Base-by-base conservation (phyloP, 345 rosid genomes). In the Bretschneidera sinensis region DNA sequence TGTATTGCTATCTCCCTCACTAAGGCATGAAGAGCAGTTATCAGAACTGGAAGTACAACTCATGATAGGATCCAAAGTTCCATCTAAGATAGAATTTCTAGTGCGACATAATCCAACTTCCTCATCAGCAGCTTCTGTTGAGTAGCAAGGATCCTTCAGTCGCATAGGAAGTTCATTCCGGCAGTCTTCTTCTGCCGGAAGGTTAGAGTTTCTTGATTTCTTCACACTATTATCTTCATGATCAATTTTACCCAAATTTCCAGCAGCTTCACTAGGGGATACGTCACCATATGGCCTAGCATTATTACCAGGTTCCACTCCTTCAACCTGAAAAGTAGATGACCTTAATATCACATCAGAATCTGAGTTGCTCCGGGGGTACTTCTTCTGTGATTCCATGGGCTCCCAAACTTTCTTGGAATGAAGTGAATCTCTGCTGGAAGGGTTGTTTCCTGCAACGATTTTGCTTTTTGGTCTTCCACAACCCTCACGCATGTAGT, bases 11-110 rank as follows among this genome's bases (percentile, higher is more conserved):
- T 92, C 98, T 61, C 85, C 92, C 63, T 92, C 98, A 22, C 98
- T 85, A 52, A 76, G 83, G 74, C 95, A 94, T 18, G 95, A 87
- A 31, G 95, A 90, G 81, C 96, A 84, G 74, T 86, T 86, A 64
- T 86, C 96, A 48, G 95, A 90, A 74, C 65, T 90, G 43, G 96
- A 84, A 67, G 79, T 71, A 68, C 85, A 78, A 60, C 81, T 76
- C 54, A 62, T 69, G 62, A 64, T 50, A 45, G 75, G 74, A 75
- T 85, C 81, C 57, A 76, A 74, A n/a, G 60, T 69, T 65, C 64
- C 75, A 31, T 64, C 71, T 39, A 55, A 48, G 49, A 52, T 18
- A 21, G 54, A 48, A 45, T 57, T 72, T 56, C 66, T 71, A 19
- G 48, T 45, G 52, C 65, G 77, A 75, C 71, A 74, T 9, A 66